phyloP scores from a whole-genome alignment of 345 rosid genomes.

The Eucalyptus decipiens region DNA sequence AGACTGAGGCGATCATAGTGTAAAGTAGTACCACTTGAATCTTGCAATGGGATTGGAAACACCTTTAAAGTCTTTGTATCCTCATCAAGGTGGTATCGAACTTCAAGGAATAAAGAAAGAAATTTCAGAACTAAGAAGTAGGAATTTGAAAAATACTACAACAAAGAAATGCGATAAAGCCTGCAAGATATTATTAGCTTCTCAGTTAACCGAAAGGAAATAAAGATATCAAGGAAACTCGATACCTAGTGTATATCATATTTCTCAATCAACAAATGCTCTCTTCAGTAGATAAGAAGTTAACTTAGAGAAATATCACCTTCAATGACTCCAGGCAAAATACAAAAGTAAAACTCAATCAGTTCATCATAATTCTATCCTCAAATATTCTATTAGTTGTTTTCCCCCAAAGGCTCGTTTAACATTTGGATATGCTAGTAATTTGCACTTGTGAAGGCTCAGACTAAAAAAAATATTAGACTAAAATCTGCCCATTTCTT shows the following conservation, averaged over 20 bases:
- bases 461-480: background rate
- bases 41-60: constrained; percentile 69
- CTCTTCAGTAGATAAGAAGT: background rate
- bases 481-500: background rate
- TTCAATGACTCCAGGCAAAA: background rate
- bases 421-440: background rate
- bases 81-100: constrained; percentile 93
- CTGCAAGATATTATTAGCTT: background rate
- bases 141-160: background rate
- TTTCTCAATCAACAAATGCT: background rate
- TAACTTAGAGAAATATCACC: background rate
- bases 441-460: background rate
- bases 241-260: background rate
- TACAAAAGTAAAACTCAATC: background rate
- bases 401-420: background rate
- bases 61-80: constrained; percentile 92
- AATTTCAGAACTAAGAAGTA: background rate
- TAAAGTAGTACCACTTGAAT: constrained; percentile 50
- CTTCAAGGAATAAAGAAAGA: constrained; percentile 20
- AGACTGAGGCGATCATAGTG: constrained; percentile 74
- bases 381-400: background rate
- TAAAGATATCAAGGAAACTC: background rate
- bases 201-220: background rate
- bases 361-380: background rate
- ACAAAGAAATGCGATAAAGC: background rate